Conservation (phyloP, 495 filamentous ascomycete species). For the Amphirosellinia nigrospora region DNA sequence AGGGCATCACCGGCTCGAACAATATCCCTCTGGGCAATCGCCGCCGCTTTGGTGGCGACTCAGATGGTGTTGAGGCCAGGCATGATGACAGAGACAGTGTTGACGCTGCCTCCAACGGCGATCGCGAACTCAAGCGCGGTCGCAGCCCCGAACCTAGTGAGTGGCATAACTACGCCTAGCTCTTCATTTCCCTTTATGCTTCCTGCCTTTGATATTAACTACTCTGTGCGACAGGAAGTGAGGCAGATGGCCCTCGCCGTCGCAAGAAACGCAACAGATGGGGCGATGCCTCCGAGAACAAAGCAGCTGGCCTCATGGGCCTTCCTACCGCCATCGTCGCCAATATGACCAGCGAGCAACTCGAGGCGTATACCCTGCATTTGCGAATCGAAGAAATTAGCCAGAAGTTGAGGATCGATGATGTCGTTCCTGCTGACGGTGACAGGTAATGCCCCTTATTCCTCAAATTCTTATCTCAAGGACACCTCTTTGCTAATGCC, state of each 20-base stretch:
- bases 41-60: conserved; percentile 80
- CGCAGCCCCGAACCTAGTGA: conserved; percentile 57
- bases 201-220: conserved; percentile 18
- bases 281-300: conserved; percentile 96
- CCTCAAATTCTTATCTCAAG: background rate
- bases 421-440: conserved; percentile 93
- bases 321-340: conserved; percentile 94
- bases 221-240: conserved; percentile 38
- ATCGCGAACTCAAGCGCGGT: conserved; percentile 73
- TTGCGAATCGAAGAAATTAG: conserved; percentile 98
- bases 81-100: conserved; percentile 29
- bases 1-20: conserved; percentile 98
- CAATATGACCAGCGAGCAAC: conserved; percentile 96
- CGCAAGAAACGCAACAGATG: conserved; percentile 99
- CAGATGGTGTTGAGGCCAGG: conserved; percentile 56
- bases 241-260: conserved; percentile 73
- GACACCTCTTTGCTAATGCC: background rate
- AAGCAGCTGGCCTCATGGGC: conserved; percentile 96
- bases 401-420: conserved; percentile 97
- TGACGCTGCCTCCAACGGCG: conserved; percentile 64
- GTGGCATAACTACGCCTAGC: background rate
- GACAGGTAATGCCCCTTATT: conserved; percentile 67
- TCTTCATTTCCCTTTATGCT: background rate
- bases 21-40: conserved; percentile 91
- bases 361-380: conserved; percentile 94